phyloP scores from a whole-genome alignment of 352 stramenopile genomes.

The Phytophthora sp. region DNA sequence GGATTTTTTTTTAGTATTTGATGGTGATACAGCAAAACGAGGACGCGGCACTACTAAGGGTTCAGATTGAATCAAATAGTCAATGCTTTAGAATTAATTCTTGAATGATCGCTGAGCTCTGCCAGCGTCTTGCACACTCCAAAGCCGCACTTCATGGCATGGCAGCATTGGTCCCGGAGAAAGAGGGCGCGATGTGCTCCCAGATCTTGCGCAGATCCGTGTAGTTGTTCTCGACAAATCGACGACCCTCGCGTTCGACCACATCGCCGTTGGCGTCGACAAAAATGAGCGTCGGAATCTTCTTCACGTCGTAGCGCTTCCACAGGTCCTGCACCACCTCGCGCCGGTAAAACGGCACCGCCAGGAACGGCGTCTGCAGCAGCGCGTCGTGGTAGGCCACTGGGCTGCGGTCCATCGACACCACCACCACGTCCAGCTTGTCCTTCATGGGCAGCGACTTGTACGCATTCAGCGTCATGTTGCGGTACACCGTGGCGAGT shows the following conservation, averaged over 20 bases:
- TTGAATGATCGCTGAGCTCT: background rate
- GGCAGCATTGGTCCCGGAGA: constrained; percentile 22
- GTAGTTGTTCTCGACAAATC: constrained; percentile 69
- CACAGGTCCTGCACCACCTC: constrained; percentile 62
- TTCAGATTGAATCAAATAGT: constrained; percentile 6
- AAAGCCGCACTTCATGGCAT: constrained; percentile 33
- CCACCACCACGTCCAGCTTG: constrained; percentile 64
- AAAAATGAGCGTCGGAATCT: constrained; percentile 72
- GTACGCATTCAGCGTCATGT: constrained; percentile 71
- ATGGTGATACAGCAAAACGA: too few species aligned
- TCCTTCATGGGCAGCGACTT: constrained; percentile 60
- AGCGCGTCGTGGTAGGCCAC: constrained; percentile 63
- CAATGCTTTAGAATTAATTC: background rate
- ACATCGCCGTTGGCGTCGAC: constrained; percentile 66
- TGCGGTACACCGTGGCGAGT: constrained; percentile 64
- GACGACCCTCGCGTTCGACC: constrained; percentile 66
- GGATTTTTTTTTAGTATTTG: too few species aligned
- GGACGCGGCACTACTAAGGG: too few species aligned
- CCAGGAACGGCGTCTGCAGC: constrained; percentile 66
- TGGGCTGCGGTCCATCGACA: constrained; percentile 63
- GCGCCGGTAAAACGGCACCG: constrained; percentile 56
- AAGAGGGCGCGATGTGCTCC: constrained; percentile 45
- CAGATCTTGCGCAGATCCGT: constrained; percentile 68
- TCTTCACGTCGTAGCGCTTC: constrained; percentile 76
- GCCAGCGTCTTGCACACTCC: background rate